phyloP scores from a whole-genome alignment of 495 filamentous ascomycete genomes.

The Parathielavia hyrcaniae region DNA sequence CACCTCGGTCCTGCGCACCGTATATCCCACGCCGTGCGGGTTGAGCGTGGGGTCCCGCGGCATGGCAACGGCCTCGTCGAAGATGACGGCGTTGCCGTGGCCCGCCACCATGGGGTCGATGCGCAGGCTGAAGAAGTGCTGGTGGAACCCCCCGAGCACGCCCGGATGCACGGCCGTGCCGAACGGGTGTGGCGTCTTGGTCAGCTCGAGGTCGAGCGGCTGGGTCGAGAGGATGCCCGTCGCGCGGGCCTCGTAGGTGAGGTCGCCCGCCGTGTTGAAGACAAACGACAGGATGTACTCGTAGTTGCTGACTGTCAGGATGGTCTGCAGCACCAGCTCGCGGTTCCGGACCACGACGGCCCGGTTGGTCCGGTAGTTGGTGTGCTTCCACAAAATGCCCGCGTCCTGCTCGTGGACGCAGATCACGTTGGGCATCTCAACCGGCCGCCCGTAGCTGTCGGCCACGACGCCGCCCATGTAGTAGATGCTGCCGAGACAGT shows the following conservation, averaged over 20 bases:
- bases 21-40: conserved; percentile 74
- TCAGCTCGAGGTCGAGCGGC: conserved; percentile 65
- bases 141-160: conserved; percentile 67
- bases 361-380: conserved; percentile 66
- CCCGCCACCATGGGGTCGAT: conserved; percentile 80
- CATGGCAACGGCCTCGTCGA: conserved; percentile 54
- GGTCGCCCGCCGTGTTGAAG: conserved; percentile 77
- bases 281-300: conserved; percentile 81
- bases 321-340: conserved; percentile 70
- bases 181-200: conserved; percentile 48
- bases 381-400: conserved; percentile 77
- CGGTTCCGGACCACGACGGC: conserved; percentile 61
- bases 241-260: conserved; percentile 74
- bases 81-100: conserved; percentile 60
- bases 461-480: conserved; percentile 58
- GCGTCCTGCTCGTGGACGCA: conserved; percentile 73
- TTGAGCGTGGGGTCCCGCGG: conserved; percentile 57
- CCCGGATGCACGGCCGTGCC: conserved; percentile 85
- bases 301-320: conserved; percentile 75
- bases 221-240: conserved; percentile 83
- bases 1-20: conserved; percentile 54
- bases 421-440: conserved; percentile 62
- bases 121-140: conserved; percentile 86
- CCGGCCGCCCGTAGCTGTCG: conserved; percentile 51
- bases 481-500: conserved; percentile 69